Base-by-base conservation (phyloP, 2,329 filamentous ascomycete species). In the Alternaria atra region DNA sequence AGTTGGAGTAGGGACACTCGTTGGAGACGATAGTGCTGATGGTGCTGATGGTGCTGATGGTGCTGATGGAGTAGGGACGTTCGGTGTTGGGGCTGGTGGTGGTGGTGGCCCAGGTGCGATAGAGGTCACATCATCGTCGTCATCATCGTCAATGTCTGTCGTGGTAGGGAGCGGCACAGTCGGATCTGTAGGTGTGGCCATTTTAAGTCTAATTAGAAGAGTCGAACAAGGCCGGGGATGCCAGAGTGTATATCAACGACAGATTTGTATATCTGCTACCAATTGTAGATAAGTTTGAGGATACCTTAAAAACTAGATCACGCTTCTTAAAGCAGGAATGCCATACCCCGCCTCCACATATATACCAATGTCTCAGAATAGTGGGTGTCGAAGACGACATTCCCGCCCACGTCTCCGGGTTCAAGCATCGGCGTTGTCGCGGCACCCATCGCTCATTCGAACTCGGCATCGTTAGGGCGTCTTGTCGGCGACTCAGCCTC, bases 91-190 rank as follows among this genome's bases (percentile, higher is more conserved):
- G 12, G 3, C 2, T n/a, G 23, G 37, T 20, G 48, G 42, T 6
- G 47, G 53, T 25, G 56, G 46, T 35, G 34, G 57, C 15, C 30
- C 30, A 12, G 55, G 47, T 7, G 54, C 15, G n/a, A 52, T 17
- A 30, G 55, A 53, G 9, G 47, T 59, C 30, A 44, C 64, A 29
- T 64, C 56, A 9, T 65, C 64, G 10, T 63, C 56, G 20, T 66
- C 64, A 17, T 65, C 57, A 34, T 63, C 60, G 42, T 67, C 66
- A 25, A 5, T 50, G 43, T 60, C 63, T 29, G 59, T 61, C 20
- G 46, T 34, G 4, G 54, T 65, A 7, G 59, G 59, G 13, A 67
- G 48, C 12, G 56, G 46, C 3, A 63, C 64, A 29, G 64, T 65
- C 15, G 64, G 64, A 6, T 62, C 54, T 35, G 62, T 63, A 2